Base-by-base conservation (phyloP, 257 asterid genomes). In the Nicotiana undulata region DNA sequence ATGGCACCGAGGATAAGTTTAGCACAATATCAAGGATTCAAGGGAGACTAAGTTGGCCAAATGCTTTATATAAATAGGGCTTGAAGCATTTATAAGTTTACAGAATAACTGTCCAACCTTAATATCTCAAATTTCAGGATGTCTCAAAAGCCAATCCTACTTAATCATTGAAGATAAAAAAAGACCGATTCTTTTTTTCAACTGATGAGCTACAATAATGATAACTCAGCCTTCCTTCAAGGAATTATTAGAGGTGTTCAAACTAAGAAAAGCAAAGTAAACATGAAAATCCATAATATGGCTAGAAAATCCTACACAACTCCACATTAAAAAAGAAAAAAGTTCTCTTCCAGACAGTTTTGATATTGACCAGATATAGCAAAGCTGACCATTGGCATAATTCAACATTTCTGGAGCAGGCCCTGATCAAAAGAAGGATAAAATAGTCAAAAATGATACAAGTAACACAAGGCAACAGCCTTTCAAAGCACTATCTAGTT, bases 351-450 rank as follows among this genome's bases (percentile, higher is more conserved):
- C 68, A 24, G 67, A 74, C 9, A 49, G 61, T 46, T 13, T 12
- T 72, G 77, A 72, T 67, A 20, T 3, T 44, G 77, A 70, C 37
- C 59, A 44, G 15, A 44, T 34, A 70, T 34, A 22, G 59, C 59
- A 70, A 70, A 70, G 77, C 37, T 46, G 77, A 22, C 22, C 59
- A 72, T 6, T 70, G 77, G 77, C 13, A 13, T 72, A 72, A 56
- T 12, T 72, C 77, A 22, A 72, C 77, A 72, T 72, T 72, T 29
- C 13, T 22, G 58, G 34, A 44, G n/a, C 58, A 20, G 15, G 59
- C 77, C 77, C 60, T 72, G 77, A 44, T 72, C 59, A 72, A 46
- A 40, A 72, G 22, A 44, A 70, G 77, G 77, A 12, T 22, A 72
- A 72, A 72, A 44, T 16, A 72, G 60, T 72, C 77, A 72, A 44